Evolutionary conservation across 768 basidiomycete species (phyloP).

Genomic region (Suillus americanus): DNA sequence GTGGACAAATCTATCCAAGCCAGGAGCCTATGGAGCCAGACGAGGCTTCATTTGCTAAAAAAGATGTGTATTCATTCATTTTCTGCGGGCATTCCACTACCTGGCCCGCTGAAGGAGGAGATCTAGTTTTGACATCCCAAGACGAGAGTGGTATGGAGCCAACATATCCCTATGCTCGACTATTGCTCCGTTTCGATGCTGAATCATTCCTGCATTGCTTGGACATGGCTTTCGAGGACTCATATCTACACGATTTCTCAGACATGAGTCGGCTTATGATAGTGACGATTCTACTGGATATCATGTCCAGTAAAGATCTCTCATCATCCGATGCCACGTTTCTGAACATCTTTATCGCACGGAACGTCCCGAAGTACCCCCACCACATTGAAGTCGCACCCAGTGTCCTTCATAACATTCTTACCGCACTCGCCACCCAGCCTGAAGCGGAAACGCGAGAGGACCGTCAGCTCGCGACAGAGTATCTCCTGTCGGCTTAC

Average conservation of each 20-base stretch:
- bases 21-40: constrained; percentile 65
- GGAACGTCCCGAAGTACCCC: constrained; percentile 95
- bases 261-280: constrained; percentile 76
- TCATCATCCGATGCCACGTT: constrained; percentile 71
- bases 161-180: constrained; percentile 86
- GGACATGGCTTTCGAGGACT: constrained; percentile 93
- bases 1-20: constrained; percentile 86
- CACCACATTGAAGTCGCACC: constrained; percentile 63
- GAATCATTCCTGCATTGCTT: constrained; percentile 93
- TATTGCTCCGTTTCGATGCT: constrained; percentile 84
- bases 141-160: constrained; percentile 76
- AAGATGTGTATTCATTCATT: constrained; percentile 75
- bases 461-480: constrained; percentile 92
- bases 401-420: constrained; percentile 68
- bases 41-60: constrained; percentile 69
- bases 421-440: constrained; percentile 77
- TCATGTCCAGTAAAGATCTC: constrained; percentile 54
- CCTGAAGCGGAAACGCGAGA: constrained; percentile 77
- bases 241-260: constrained; percentile 80
- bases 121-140: constrained; percentile 71
- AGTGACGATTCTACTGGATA: constrained; percentile 81
- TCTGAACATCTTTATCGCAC: constrained; percentile 92
- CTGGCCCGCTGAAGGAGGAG: constrained; percentile 80
- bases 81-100: constrained; percentile 78
- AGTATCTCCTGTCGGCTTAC: constrained; percentile 90